Evolutionary conservation across 1,284 basidiomycete genomes (phyloP).

Genomic region (Veloboletus limbatus): DNA sequence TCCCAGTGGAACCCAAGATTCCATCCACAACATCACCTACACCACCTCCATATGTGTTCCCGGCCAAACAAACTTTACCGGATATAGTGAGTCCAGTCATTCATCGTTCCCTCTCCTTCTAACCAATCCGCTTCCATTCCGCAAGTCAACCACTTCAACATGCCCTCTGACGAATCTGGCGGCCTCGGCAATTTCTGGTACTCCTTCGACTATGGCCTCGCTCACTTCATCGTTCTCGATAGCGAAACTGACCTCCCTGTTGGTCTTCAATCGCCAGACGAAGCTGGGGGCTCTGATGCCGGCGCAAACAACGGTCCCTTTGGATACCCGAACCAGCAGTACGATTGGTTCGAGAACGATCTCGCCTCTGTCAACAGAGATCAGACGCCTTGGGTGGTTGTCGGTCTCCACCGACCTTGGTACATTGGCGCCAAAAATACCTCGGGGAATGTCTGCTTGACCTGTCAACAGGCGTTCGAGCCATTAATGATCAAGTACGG

Average conservation of each 20-base stretch:
- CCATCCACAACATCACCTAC: conserved; percentile 27
- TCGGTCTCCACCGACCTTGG: conserved; percentile 31
- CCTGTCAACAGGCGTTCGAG: conserved; percentile 30
- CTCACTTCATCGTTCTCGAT: conserved; percentile 25
- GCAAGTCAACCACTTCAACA: conserved; percentile 29
- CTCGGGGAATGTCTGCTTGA: conserved; percentile 15
- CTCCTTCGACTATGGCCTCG: conserved; percentile 31
- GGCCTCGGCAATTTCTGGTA: conserved; percentile 33
- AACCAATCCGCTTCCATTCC: neutral
- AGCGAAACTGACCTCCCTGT: conserved; percentile 25
- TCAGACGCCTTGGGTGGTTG: conserved; percentile 28
- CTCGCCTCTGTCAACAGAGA: conserved; percentile 24
- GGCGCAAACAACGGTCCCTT: conserved; percentile 26
- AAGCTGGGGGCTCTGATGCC: conserved; percentile 13
- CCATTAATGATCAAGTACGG: conserved; percentile 33
- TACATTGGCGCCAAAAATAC: conserved; percentile 16
- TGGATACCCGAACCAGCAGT: conserved; percentile 28
- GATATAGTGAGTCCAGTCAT: conserved; percentile 23
- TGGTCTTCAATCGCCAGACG: conserved; percentile 27
- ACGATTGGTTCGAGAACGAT: conserved; percentile 27
- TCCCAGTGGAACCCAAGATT: conserved; percentile 23
- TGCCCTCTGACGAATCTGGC: conserved; percentile 30
- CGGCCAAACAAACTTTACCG: conserved; percentile 29
- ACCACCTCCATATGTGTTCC: conserved; percentile 27
- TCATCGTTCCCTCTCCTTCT: too few species aligned